Percentiles rank a stretch among this genome's conserved stretches.
Evolutionary conservation across 148 eudicot genomes (phyloP).

Genomic region (Nepenthes mirabilis): DNA sequence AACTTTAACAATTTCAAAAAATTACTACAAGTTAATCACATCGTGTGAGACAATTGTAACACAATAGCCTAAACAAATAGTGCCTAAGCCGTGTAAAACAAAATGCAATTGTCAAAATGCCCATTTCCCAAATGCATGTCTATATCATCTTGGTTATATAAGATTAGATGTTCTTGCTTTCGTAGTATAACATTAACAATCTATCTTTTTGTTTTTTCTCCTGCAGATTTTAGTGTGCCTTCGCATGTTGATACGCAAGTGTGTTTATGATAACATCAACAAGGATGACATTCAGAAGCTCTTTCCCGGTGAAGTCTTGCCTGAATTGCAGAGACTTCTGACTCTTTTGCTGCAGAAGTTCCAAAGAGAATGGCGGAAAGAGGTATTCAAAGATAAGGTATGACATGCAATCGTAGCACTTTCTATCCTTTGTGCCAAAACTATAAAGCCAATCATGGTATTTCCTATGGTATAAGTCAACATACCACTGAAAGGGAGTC

Average conservation of each 20-base stretch:
- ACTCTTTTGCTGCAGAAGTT: neutral
- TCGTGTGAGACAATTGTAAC: too few relatives aligned
- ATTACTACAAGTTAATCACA: too few relatives aligned
- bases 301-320: neutral
- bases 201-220: neutral
- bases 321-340: slow-evolving; percentile 1
- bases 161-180: neutral
- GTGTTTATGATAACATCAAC: slow-evolving; percentile 1
- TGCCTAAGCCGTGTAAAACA: too few relatives aligned
- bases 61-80: too few relatives aligned
- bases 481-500: too few relatives aligned
- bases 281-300: neutral
- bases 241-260: neutral
- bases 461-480: neutral
- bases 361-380: neutral
- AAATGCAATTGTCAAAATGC: too few relatives aligned
- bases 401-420: neutral
- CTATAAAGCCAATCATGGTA: neutral
- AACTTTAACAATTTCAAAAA: too few relatives aligned
- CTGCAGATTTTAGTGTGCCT: neutral
- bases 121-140: too few relatives aligned
- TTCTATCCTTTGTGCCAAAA: too few relatives aligned
- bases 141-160: neutral
- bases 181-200: neutral
- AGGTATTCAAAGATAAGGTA: neutral